Conservation (phyloP, 2,329 filamentous ascomycete genomes). For the Pseudogymnoascus sp. region DNA sequence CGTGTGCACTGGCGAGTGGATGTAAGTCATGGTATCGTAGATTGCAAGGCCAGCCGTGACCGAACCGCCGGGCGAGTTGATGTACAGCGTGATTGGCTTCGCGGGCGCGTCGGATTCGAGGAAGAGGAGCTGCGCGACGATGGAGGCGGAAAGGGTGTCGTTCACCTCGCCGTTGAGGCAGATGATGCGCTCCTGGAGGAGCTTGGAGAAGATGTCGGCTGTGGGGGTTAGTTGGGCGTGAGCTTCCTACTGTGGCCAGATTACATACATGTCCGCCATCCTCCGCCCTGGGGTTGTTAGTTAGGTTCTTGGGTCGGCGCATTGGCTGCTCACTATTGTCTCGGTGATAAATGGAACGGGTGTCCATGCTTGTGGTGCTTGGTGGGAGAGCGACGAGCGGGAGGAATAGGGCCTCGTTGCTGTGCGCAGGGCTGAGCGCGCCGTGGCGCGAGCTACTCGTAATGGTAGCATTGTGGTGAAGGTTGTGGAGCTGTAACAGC, state of each 20-base stretch:
- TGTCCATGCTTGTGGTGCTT: slow-evolving; percentile 29
- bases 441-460: slow-evolving; percentile 21
- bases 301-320: slow-evolving; percentile 11
- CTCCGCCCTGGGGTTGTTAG: slow-evolving; percentile 51
- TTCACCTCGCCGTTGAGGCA: slow-evolving; percentile 89
- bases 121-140: slow-evolving; percentile 93
- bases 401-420: slow-evolving; percentile 21
- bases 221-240: slow-evolving; percentile 20
- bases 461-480: slow-evolving; percentile 22
- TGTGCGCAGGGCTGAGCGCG: slow-evolving; percentile 18
- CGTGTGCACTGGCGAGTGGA: slow-evolving; percentile 83
- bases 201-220: slow-evolving; percentile 78
- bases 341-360: slow-evolving; percentile 49
- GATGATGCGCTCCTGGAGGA: slow-evolving; percentile 86
- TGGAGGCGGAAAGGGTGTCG: slow-evolving; percentile 81
- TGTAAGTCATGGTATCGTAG: slow-evolving; percentile 98
- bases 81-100: slow-evolving; percentile 95
- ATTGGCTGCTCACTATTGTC: slow-evolving; percentile 43
- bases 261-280: slow-evolving; percentile 68
- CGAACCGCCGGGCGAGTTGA: slow-evolving; percentile 90
- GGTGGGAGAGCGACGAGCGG: slow-evolving; percentile 14
- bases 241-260: slow-evolving; percentile 20
- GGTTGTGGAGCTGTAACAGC: background rate
- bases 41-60: slow-evolving; percentile 85
- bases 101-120: slow-evolving; percentile 94